A percentile compares a stretch with the other conserved stretches of the same genome.
Conservation (phyloP, 345 rosid species). For the Euphorbia tirucalli region DNA sequence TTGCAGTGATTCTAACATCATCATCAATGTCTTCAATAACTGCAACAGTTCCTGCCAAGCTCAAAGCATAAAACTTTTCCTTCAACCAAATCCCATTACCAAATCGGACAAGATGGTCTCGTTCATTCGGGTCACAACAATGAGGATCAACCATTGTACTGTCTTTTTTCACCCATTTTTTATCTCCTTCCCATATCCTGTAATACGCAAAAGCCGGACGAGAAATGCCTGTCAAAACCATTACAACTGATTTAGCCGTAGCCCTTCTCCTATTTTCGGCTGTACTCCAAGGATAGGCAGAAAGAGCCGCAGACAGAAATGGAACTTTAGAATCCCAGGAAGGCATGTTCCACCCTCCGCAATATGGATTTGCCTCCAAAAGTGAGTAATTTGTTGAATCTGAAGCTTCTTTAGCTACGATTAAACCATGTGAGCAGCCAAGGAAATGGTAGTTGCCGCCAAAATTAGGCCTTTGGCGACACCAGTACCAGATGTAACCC, state of each 20-base stretch:
- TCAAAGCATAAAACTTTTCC: constrained; percentile 34
- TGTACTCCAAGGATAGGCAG: background rate
- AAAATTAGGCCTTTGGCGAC: background rate
- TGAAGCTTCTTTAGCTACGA: constrained; percentile 1
- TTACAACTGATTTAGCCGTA: background rate
- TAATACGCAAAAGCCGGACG: constrained; percentile 25
- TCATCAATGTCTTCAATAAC: constrained; percentile 18
- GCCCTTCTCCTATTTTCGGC: background rate
- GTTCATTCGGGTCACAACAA: background rate
- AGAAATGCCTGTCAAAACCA: constrained; percentile 29
- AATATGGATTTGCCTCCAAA: too few relatives aligned
- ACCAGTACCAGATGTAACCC: background rate
- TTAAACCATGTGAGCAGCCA: constrained; percentile 11
- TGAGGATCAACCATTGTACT: constrained; percentile 23
- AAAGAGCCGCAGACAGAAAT: constrained; percentile 5
- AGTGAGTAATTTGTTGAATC: too few relatives aligned
- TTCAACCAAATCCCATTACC: constrained; percentile 30
- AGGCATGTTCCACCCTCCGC: background rate
- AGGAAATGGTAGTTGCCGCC: background rate
- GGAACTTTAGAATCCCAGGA: constrained; percentile 24
- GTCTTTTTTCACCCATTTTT: constrained; percentile 26
- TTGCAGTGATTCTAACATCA: constrained; percentile 8
- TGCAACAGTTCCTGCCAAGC: constrained; percentile 28
- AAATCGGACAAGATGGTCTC: constrained; percentile 10
- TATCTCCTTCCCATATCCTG: background rate